phyloP scores from a whole-genome alignment of 306 rosid species.

The Lotus japonicus region DNA sequence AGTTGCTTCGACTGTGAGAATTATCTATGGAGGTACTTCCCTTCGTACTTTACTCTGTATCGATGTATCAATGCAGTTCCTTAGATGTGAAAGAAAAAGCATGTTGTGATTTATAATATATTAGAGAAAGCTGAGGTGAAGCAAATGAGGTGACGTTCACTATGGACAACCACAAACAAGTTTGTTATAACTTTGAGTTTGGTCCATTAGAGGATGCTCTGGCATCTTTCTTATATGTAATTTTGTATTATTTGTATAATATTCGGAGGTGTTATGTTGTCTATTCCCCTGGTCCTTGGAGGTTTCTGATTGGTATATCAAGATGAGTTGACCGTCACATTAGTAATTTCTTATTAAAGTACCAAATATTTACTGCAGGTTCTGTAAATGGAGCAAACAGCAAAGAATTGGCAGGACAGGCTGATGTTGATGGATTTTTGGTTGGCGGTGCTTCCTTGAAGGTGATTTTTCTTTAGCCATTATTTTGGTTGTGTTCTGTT shows the following conservation, averaged over 20 bases:
- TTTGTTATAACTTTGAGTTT: not conserved
- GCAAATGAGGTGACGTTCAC: not conserved
- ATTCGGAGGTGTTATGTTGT: not conserved
- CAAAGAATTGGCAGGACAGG: constrained; percentile 76
- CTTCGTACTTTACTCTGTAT: not conserved
- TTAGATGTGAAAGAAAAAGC: not conserved
- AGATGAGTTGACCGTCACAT: not conserved
- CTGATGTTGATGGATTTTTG: constrained; percentile 89
- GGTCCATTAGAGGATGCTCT: not conserved
- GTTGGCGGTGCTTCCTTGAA: constrained; percentile 95
- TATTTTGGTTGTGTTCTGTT: constrained; percentile 8
- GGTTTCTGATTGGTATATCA: not conserved
- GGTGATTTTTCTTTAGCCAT: constrained; percentile 26
- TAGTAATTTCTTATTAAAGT: not conserved
- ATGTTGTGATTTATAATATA: not conserved
- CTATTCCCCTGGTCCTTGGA: not conserved
- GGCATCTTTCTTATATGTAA: not conserved
- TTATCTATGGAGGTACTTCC: constrained; percentile 82
- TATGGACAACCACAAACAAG: not conserved
- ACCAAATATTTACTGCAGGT: constrained; percentile 35
- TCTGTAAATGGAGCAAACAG: constrained; percentile 87
- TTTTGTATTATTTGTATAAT: not conserved
- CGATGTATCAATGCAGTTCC: not conserved
- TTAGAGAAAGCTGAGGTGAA: not conserved
- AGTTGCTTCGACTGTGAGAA: constrained; percentile 66